Evolutionary conservation across 345 rosid species (phyloP).

Genomic region (Rhodomyrtus tomentosa): DNA sequence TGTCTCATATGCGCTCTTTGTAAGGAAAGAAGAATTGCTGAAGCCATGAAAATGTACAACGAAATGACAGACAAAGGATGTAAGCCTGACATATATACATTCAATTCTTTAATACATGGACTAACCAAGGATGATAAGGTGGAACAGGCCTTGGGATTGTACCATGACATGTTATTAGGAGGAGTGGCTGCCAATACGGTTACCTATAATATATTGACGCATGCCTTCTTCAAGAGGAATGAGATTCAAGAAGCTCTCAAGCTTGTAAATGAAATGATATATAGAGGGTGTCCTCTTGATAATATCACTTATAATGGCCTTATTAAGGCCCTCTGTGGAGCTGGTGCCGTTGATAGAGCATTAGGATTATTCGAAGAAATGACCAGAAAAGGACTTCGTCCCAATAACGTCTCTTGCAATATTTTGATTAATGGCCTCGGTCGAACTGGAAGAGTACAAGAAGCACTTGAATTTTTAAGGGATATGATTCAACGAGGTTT

Average conservation of each 20-base stretch:
- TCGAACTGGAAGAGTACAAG: conserved; percentile 42
- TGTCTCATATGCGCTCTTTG: conserved; percentile 51
- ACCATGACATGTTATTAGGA: conserved; percentile 56
- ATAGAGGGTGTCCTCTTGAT: conserved; percentile 62
- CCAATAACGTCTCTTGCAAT: conserved; percentile 59
- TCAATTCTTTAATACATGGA: conserved; percentile 63
- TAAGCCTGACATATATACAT: conserved; percentile 69
- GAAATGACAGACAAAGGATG: conserved; percentile 74
- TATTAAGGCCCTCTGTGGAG: conserved; percentile 53
- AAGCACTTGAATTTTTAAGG: conserved; percentile 53
- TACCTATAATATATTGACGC: conserved; percentile 69
- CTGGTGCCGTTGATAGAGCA: conserved; percentile 57
- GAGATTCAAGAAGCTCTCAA: conserved; percentile 58
- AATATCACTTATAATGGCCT: conserved; percentile 69
- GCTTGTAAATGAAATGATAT: conserved; percentile 70
- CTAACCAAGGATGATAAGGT: conserved; percentile 47
- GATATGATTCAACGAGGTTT: conserved; percentile 68
- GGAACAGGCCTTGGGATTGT: conserved; percentile 50
- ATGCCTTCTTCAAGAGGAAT: conserved; percentile 45
- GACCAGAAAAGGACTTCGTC: conserved; percentile 41
- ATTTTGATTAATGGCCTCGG: conserved; percentile 66
- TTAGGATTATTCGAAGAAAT: conserved; percentile 73
- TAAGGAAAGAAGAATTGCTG: conserved; percentile 36
- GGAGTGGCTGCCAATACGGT: conserved; percentile 75
- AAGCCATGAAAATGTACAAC: conserved; percentile 38